Conservation (phyloP, 441 rosid species). For the Metrosideros polymorpha region DNA sequence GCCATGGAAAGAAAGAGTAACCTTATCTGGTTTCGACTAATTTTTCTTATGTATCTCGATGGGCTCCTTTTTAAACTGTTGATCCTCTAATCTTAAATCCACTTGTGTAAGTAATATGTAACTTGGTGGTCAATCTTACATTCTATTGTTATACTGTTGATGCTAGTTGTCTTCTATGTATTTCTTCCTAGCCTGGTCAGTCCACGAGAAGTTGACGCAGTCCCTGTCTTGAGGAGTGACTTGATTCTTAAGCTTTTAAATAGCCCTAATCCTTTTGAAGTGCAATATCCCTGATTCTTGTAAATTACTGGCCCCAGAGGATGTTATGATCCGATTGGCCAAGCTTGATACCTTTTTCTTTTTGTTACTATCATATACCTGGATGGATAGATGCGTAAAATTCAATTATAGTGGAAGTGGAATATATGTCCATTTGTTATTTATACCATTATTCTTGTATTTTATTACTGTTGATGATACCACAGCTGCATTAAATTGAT, state of each 20-base stretch:
- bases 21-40: background rate
- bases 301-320: background rate
- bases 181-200: background rate
- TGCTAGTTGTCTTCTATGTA: background rate
- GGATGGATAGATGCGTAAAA: background rate
- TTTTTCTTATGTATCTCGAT: background rate
- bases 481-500: background rate
- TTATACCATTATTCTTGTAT: background rate
- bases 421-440: background rate
- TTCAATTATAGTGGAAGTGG: background rate
- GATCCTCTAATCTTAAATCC: background rate
- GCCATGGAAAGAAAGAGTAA: background rate
- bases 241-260: background rate
- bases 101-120: background rate
- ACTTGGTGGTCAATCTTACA: background rate
- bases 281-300: background rate
- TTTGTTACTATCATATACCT: background rate
- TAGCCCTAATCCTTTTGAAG: background rate
- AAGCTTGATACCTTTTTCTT: background rate
- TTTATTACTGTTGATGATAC: background rate
- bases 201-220: background rate
- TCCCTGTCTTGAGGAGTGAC: background rate
- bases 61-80: background rate
- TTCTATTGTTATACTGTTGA: background rate
- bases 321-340: background rate